phyloP scores from a whole-genome alignment of 192 early-diverging fungal species.

The Ambispora gerdemannii region DNA sequence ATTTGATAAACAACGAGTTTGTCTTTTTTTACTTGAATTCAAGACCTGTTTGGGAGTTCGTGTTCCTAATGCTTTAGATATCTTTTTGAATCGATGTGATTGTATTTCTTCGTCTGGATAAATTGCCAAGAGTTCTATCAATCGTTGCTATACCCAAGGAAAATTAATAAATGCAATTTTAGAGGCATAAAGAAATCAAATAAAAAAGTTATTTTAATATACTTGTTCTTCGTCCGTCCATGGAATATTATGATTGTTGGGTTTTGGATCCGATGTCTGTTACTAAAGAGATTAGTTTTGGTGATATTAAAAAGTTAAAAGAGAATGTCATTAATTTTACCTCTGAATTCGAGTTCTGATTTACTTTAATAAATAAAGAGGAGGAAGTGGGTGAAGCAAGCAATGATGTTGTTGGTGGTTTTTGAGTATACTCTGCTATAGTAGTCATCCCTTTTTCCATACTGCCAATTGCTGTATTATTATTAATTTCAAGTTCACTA shows the following conservation, averaged over 20 bases:
- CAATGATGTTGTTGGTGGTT: no score
- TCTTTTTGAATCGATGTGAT: slow-evolving; percentile 69
- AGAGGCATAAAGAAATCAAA: no score
- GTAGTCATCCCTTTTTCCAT: no score
- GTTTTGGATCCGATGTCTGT: background rate
- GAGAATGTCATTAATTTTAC: no score
- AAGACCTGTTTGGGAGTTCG: slow-evolving; percentile 66
- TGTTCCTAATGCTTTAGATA: slow-evolving; percentile 66
- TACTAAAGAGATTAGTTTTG: background rate
- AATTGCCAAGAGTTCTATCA: slow-evolving; percentile 57
- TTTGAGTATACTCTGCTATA: no score
- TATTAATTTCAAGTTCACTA: no score
- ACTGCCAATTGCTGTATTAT: no score
- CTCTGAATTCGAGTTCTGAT: no score
- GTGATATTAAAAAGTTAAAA: no score
- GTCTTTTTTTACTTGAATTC: background rate
- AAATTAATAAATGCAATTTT: background rate
- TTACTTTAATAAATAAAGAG: no score
- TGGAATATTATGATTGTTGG: slow-evolving; percentile 50
- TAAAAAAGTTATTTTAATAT: background rate
- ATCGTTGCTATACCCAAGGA: slow-evolving; percentile 34
- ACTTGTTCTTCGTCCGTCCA: slow-evolving; percentile 72
- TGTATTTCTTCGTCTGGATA: slow-evolving; percentile 73
- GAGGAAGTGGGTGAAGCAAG: no score
- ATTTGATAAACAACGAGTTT: background rate